Percentiles rank a stretch among this genome's conserved stretches.
Evolutionary conservation across 2,329 filamentous ascomycete species (phyloP).

Genomic region (Xylaria hypoxylon): DNA sequence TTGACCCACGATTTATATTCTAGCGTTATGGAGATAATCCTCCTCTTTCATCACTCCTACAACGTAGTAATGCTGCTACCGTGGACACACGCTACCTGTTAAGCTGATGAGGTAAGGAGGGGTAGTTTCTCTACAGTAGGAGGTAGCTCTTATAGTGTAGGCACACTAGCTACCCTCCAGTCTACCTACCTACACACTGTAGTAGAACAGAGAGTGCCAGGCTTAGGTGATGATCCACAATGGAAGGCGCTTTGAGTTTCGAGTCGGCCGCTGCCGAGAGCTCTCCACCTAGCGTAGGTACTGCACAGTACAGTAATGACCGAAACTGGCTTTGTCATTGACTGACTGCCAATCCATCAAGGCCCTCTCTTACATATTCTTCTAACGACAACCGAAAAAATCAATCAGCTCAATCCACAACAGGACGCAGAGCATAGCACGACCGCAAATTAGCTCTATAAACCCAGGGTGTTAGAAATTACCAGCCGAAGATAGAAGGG

Average conservation of each 20-base stretch:
- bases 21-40: neutral
- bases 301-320: neutral
- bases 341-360: neutral
- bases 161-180: no score
- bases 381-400: neutral
- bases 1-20: neutral
- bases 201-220: neutral
- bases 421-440: neutral
- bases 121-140: neutral
- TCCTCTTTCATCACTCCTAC: neutral
- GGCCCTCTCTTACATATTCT: neutral
- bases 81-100: no score
- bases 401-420: slow-evolving; percentile 9
- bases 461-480: neutral
- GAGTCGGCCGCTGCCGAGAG: neutral
- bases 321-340: slow-evolving; percentile 36
- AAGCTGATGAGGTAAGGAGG: slow-evolving; percentile 2
- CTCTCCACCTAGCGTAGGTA: slow-evolving; percentile 35
- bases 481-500: neutral
- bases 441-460: neutral
- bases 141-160: no score
- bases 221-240: slow-evolving; percentile 11
- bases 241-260: slow-evolving; percentile 6
- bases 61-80: neutral
- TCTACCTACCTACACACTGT: neutral